Evolutionary conservation across 495 filamentous ascomycete genomes (phyloP), one percentile per base, ranked within the genome.

Genomic region (Hypoxylon perforatum): DNA sequence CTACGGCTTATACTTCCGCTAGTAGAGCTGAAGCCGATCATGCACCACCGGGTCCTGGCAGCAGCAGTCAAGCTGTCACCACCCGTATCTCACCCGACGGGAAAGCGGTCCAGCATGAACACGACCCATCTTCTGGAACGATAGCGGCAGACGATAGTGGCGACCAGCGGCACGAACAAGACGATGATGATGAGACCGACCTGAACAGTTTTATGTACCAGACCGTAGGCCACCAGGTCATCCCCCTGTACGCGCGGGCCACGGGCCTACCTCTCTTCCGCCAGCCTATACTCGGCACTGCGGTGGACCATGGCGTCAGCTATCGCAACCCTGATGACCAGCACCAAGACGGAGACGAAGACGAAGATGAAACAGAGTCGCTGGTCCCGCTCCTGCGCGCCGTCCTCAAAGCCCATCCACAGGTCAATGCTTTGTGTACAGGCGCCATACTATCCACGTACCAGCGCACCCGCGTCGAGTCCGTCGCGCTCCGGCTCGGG

Each of bases 191-290:
- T 46, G 84, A 87, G 59, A 81, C 88, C 60, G 93, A 96, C 77
- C 84, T 95, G 66, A 90, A 99, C 78, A 96, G 92, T 82, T 97
- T 92, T 87, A 98, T 99, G 95, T 99, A 97, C 83, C 95, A 99
- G 80, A 98, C 96, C 1, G 91, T 96, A 51, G 95, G 95, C 38
- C 94, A 97, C 78, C 82, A 82, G 52, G 78, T 97, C 17, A 90
- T 97, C 48, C 95, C 94, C 5, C 84, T 96, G 17, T 98, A 97
- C 75, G 86, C 88, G 60, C 68, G 84, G 28, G 92, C 91, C 1
- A 87, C 97, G 3, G 83, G 81, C 1, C 78, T 97, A 28, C 94
- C 94, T 9, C 81, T 97, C 1, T 96, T 93, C 74, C 87, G 94
- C 12, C 85, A 84, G 47, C 78, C 84, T 18, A 97, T 98, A 72